Percentiles rank a stretch among this genome's conserved stretches.
Conservation (phyloP, 495 filamentous ascomycete species). For the Pyrenopolyporus hunteri region DNA sequence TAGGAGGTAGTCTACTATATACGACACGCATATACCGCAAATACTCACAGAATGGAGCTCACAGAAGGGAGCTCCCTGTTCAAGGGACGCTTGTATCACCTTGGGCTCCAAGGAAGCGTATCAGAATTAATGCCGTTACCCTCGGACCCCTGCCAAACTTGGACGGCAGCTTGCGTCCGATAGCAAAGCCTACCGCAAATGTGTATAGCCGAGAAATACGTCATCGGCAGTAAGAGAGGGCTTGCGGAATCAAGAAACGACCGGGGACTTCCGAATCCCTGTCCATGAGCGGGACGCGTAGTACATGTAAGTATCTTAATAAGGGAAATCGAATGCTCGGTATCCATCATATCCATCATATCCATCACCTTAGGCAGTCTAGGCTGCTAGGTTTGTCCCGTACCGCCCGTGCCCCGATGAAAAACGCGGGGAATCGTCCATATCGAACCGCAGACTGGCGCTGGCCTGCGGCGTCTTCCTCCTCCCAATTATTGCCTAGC, state of each 20-base stretch:
- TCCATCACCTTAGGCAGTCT: not conserved
- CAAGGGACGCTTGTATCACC: constrained; percentile 24
- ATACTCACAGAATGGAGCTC: too few relatives aligned
- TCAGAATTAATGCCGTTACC: constrained; percentile 5
- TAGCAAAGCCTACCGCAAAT: too few relatives aligned
- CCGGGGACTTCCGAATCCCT: not conserved
- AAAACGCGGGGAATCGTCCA: constrained; percentile 29
- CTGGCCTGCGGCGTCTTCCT: constrained; percentile 26
- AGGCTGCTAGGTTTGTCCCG: constrained; percentile 24
- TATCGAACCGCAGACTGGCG: constrained; percentile 19
- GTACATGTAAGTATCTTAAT: too few relatives aligned
- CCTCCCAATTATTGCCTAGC: constrained; percentile 30
- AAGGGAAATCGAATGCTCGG: constrained; percentile 11
- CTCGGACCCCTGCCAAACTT: not conserved
- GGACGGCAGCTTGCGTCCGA: too few relatives aligned
- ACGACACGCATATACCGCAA: too few relatives aligned
- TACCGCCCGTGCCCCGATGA: constrained; percentile 15
- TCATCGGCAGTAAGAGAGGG: constrained; percentile 14
- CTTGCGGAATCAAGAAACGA: constrained; percentile 20
- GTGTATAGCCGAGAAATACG: constrained; percentile 17
- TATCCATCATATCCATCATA: constrained; percentile 1
- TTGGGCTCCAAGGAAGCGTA: constrained; percentile 28
- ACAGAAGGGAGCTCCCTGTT: constrained; percentile 14
- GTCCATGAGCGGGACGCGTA: constrained; percentile 11
- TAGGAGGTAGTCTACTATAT: too few relatives aligned